Evolutionary conservation across 148 eudicot species (phyloP).

Genomic region (Spergularia bocconei): DNA sequence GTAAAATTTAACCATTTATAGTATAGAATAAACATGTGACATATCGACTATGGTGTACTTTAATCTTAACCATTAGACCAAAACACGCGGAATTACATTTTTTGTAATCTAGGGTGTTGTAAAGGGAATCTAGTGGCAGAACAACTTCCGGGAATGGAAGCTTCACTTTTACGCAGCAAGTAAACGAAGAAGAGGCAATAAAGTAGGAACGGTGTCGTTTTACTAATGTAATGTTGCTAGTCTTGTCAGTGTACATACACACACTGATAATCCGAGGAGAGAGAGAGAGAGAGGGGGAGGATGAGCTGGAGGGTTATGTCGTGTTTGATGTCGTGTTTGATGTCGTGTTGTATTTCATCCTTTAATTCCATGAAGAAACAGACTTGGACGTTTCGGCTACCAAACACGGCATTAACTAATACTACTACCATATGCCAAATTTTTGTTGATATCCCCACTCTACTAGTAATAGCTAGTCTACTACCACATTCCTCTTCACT

Average conservation of each 20-base stretch:
- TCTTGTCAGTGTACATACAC: not conserved
- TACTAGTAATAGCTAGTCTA: not conserved
- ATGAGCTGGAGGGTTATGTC: not conserved
- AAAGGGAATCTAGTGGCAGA: too few species aligned
- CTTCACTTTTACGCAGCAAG: too few species aligned
- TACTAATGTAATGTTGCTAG: too few species aligned
- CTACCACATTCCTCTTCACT: not conserved
- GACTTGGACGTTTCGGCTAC: conserved; percentile 14
- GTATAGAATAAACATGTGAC: too few species aligned
- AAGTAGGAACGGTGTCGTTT: too few species aligned
- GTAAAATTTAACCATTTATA: too few species aligned
- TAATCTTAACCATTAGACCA: too few species aligned
- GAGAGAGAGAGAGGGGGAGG: not conserved
- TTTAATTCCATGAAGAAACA: not conserved
- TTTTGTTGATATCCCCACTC: not conserved
- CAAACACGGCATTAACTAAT: conserved; percentile 22
- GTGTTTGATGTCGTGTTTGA: not conserved
- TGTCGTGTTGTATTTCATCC: conserved; percentile 5
- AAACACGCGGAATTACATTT: too few species aligned
- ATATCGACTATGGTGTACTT: too few species aligned
- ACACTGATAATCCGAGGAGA: not conserved
- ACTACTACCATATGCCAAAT: not conserved
- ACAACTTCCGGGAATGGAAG: too few species aligned
- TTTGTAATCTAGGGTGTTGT: too few species aligned
- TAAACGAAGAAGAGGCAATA: too few species aligned